A percentile compares a stretch with the other conserved stretches of the same genome.
Evolutionary conservation across 306 rosid genomes (phyloP).

Genomic region (Ormosia semicastrata): DNA sequence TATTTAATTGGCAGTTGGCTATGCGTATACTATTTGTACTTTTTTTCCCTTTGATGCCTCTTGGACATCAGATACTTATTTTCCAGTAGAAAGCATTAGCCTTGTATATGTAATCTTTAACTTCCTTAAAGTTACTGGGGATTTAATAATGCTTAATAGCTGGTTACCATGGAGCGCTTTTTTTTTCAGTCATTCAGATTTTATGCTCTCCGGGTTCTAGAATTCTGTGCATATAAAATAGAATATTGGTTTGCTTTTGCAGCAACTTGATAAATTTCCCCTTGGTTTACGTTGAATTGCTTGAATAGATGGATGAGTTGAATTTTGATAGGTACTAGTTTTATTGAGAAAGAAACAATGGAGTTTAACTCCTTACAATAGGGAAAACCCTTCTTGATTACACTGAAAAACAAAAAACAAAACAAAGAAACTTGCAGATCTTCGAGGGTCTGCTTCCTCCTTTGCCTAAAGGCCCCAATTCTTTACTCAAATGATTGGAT

Average conservation of each 20-base stretch:
- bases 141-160: slow-evolving; percentile 3
- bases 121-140: background rate
- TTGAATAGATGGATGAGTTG: slow-evolving; percentile 11
- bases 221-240: background rate
- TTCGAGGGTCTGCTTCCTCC: no score
- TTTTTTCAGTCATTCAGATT: background rate
- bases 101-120: slow-evolving; percentile 3
- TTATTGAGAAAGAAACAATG: no score
- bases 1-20: no score
- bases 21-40: no score
- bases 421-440: no score
- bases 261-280: slow-evolving; percentile 24
- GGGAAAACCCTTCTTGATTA: no score
- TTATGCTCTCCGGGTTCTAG: no score
- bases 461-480: no score
- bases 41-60: background rate
- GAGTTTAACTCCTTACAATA: no score
- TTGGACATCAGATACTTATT: background rate
- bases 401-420: no score
- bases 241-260: background rate
- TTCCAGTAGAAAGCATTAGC: background rate
- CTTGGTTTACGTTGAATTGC: slow-evolving; percentile 18
- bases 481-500: no score
- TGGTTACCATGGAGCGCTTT: background rate
- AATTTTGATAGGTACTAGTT: no score